A percentile compares a stretch with the other conserved stretches of the same genome.
Evolutionary conservation across 2,329 filamentous ascomycete species (phyloP).

Genomic region (Aureobasidium sp.): DNA sequence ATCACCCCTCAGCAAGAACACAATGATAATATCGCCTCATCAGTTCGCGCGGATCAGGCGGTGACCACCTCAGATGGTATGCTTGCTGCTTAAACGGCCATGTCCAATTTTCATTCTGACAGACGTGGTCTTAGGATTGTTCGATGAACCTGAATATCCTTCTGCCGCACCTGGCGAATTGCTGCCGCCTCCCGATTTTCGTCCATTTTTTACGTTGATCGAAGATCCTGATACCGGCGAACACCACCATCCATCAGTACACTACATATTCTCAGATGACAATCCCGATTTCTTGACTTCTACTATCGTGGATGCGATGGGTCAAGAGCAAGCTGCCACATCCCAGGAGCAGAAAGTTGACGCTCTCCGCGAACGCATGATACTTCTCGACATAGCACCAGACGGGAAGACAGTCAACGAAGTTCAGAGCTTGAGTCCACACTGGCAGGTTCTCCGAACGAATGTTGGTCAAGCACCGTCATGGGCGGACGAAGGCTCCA

Average conservation of each 20-base stretch:
- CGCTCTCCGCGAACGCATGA: conserved; percentile 42
- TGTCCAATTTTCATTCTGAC: neutral
- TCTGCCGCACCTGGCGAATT: conserved; percentile 19
- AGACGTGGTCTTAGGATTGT: neutral
- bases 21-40: neutral
- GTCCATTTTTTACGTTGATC: conserved; percentile 79
- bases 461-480: conserved; percentile 54
- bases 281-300: conserved; percentile 69
- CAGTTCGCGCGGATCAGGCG: neutral
- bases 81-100: neutral
- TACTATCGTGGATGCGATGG: conserved; percentile 33
- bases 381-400: conserved; percentile 48
- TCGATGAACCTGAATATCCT: conserved; percentile 13
- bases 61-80: neutral
- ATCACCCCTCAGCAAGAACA: neutral
- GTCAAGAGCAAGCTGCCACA: conserved; percentile 10
- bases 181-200: conserved; percentile 50
- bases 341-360: neutral
- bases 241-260: conserved; percentile 75
- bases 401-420: conserved; percentile 52
- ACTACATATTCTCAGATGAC: conserved; percentile 92
- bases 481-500: conserved; percentile 41
- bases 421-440: conserved; percentile 64
- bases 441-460: conserved; percentile 61
- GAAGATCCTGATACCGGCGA: conserved; percentile 66